Evolutionary conservation across 352 stramenopile genomes (phyloP).

Genomic region (Proteromonas lacertae): DNA sequence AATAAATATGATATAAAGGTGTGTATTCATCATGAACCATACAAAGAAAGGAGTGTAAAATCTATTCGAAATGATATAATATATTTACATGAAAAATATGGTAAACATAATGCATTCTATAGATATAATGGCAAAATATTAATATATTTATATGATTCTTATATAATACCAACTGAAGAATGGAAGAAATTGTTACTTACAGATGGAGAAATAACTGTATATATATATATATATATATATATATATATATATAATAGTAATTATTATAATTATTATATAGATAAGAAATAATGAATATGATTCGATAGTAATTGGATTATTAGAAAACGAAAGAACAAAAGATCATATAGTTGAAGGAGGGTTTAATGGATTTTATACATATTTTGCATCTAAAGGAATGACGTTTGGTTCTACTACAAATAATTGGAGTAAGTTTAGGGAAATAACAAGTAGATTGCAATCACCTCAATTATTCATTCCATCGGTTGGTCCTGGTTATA

Average conservation of each 20-base stretch:
- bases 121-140: background rate
- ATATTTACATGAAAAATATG: slow-evolving; percentile 6
- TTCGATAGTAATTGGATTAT: slow-evolving; percentile 4
- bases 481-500: slow-evolving; percentile 8
- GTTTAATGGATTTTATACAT: slow-evolving; percentile 12
- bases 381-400: slow-evolving; percentile 10
- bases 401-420: slow-evolving; percentile 4
- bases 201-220: background rate
- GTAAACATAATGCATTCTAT: background rate
- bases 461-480: too few relatives aligned
- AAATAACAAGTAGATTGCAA: too few relatives aligned
- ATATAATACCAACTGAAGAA: slow-evolving; percentile 6
- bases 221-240: background rate
- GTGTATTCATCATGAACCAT: slow-evolving; percentile 11
- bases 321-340: background rate
- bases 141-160: slow-evolving; percentile 12
- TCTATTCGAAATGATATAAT: slow-evolving; percentile 6
- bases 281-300: slow-evolving; percentile 2
- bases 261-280: background rate
- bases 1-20: background rate
- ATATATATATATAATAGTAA: background rate
- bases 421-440: slow-evolving; percentile 5
- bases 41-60: slow-evolving; percentile 1
- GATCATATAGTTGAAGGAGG: background rate
- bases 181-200: slow-evolving; percentile 4